Percentiles rank a stretch among this genome's conserved stretches.
Evolutionary conservation across 2,329 filamentous ascomycete genomes (phyloP).

Genomic region (Claviceps arundinis): DNA sequence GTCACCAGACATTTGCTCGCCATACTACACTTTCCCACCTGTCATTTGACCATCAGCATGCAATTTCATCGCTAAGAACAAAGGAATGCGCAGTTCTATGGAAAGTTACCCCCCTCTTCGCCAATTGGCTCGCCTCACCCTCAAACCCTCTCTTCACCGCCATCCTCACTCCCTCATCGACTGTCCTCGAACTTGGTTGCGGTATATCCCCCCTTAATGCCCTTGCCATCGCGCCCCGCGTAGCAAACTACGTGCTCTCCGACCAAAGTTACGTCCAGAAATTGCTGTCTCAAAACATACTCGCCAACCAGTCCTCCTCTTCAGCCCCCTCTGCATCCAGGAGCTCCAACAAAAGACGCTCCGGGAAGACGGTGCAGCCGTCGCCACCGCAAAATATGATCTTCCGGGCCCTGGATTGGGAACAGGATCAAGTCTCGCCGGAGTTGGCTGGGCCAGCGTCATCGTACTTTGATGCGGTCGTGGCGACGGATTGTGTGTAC

Average conservation of each 20-base stretch:
- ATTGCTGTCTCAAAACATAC: slow-evolving; percentile 63
- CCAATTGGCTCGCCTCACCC: slow-evolving; percentile 59
- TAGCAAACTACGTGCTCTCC: slow-evolving; percentile 61
- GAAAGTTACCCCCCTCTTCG: slow-evolving; percentile 77
- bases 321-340: slow-evolving; percentile 14
- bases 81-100: slow-evolving; percentile 52
- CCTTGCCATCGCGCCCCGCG: slow-evolving; percentile 47
- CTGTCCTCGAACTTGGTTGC: slow-evolving; percentile 72
- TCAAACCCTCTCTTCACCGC: slow-evolving; percentile 47
- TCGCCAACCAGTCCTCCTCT: slow-evolving; percentile 35
- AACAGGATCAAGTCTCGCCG: slow-evolving; percentile 43
- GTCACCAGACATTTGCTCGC: slow-evolving; percentile 5
- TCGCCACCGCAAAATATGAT: slow-evolving; percentile 21
- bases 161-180: slow-evolving; percentile 40
- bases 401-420: slow-evolving; percentile 70
- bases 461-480: slow-evolving; percentile 52
- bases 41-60: no score
- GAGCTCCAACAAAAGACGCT: background rate
- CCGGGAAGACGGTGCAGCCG: background rate
- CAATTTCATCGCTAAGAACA: no score
- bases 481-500: slow-evolving; percentile 92
- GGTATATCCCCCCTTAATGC: slow-evolving; percentile 75
- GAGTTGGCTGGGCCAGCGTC: slow-evolving; percentile 20
- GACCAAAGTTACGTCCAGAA: slow-evolving; percentile 79
- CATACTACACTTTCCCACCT: no score